phyloP scores from a whole-genome alignment of 2,329 filamentous ascomycete species.

The Cladobotryum protrusum region DNA sequence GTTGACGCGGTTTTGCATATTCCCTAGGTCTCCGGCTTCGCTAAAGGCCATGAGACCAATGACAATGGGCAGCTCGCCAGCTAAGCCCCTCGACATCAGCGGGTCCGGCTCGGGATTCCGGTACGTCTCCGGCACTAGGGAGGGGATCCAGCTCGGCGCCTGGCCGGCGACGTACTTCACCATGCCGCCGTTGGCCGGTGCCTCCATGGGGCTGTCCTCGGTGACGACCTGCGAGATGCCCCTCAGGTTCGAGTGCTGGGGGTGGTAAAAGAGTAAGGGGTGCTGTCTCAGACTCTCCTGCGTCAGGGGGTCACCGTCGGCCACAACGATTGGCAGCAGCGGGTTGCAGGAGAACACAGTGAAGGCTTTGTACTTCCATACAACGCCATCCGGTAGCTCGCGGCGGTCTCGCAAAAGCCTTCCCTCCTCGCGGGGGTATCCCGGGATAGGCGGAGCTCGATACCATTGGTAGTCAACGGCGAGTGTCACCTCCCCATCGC shows the following conservation, averaged over 20 bases:
- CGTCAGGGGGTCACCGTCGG: slow-evolving; percentile 5
- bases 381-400: not conserved
- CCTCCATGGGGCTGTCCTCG: slow-evolving; percentile 14
- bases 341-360: slow-evolving; percentile 33
- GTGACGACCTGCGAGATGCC: slow-evolving; percentile 26
- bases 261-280: slow-evolving; percentile 7
- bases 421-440: not conserved
- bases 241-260: not conserved
- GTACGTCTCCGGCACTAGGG: slow-evolving; percentile 29
- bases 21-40: not conserved
- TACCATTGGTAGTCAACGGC: slow-evolving; percentile 19
- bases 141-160: slow-evolving; percentile 32
- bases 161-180: slow-evolving; percentile 26
- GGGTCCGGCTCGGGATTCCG: slow-evolving; percentile 9
- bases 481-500: slow-evolving; percentile 22
- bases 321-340: slow-evolving; percentile 29
- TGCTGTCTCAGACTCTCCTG: not conserved
- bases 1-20: slow-evolving; percentile 9
- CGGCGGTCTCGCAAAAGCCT: not conserved
- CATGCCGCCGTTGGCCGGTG: slow-evolving; percentile 1
- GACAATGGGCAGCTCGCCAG: slow-evolving; percentile 33
- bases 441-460: not conserved
- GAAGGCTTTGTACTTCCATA: slow-evolving; percentile 18
- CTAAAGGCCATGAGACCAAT: slow-evolving; percentile 36
- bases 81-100: slow-evolving; percentile 26